A percentile compares a stretch with the other conserved stretches of the same genome.
Conservation (phyloP, 176 grass and related monocot genomes). For the Zizania latifolia region DNA sequence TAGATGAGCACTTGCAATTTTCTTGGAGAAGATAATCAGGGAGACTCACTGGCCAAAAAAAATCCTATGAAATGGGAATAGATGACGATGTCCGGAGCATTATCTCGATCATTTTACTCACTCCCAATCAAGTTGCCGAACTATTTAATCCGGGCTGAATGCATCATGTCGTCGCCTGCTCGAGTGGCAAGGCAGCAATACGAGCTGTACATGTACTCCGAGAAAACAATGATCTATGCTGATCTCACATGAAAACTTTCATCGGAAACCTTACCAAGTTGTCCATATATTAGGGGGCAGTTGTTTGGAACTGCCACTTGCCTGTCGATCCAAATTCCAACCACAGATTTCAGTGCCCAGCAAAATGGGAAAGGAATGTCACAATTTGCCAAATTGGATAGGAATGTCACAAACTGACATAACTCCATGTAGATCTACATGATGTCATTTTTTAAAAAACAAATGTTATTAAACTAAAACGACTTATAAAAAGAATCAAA, state of each 20-base stretch:
- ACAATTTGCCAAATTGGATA: background rate
- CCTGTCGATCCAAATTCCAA: background rate
- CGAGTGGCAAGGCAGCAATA: background rate
- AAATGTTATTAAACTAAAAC: too few species aligned
- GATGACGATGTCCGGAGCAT: background rate
- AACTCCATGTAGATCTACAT: background rate
- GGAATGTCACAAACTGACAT: background rate
- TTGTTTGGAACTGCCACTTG: background rate
- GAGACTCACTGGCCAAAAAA: background rate
- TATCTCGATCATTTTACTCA: background rate
- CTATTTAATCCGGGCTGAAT: background rate
- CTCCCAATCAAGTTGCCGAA: background rate
- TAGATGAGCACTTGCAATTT: background rate
- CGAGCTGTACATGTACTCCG: background rate
- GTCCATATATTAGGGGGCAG: background rate
- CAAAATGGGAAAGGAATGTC: background rate
- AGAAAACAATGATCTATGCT: background rate
- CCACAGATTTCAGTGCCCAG: background rate
- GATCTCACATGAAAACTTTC: slow-evolving; percentile 6
- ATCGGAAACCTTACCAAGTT: slow-evolving; percentile 9
- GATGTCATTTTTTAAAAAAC: too few species aligned
- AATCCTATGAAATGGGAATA: background rate
- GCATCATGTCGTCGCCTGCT: background rate
- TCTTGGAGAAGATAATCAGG: background rate
- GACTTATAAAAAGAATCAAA: too few species aligned